Conservation (phyloP, 176 grass and related monocot species). For the Zoysia japonica region DNA sequence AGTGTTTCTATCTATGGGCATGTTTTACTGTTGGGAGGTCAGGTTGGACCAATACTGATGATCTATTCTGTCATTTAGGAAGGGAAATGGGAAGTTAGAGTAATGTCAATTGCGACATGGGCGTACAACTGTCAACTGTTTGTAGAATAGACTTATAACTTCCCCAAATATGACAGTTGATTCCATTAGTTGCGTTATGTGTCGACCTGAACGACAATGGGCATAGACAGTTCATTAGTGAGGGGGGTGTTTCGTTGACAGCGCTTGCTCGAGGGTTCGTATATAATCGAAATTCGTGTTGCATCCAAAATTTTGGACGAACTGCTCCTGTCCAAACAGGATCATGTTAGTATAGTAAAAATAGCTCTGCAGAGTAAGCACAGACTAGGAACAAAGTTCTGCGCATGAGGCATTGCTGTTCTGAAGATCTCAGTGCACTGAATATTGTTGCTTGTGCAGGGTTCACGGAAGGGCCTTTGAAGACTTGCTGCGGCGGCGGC, state of each 20-base stretch:
- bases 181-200: background rate
- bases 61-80: background rate
- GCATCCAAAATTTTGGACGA: background rate
- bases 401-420: background rate
- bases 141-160: background rate
- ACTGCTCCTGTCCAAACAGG: background rate
- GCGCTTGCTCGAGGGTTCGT: no score
- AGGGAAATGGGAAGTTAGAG: background rate
- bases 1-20: background rate
- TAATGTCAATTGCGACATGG: background rate
- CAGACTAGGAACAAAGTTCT: background rate
- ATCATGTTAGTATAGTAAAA: background rate
- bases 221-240: background rate
- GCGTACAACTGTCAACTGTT: background rate
- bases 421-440: background rate
- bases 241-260: no score
- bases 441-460: slow-evolving; percentile 41
- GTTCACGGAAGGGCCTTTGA: slow-evolving; percentile 62
- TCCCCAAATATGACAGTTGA: background rate
- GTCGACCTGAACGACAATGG: background rate
- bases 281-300: background rate
- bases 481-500: slow-evolving; percentile 71
- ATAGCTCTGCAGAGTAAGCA: no score
- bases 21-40: background rate
- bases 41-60: background rate